Evolutionary conservation across 306 rosid genomes (phyloP).

Genomic region (Notholithocarpus densiflorus): DNA sequence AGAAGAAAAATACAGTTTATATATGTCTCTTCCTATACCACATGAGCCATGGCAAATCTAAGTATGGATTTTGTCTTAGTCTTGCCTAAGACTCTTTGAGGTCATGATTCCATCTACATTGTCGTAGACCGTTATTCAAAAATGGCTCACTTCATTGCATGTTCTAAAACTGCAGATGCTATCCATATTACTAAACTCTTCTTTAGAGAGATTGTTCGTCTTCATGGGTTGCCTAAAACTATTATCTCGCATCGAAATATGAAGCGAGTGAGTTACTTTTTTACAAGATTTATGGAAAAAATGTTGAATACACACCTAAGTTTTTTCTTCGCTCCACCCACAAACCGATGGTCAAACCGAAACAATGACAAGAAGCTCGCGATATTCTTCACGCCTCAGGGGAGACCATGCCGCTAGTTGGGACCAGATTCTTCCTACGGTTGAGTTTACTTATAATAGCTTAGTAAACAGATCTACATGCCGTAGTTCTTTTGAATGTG

Average conservation of each 20-base stretch:
- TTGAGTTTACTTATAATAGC: background rate
- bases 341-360: background rate
- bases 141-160: slow-evolving; percentile 5
- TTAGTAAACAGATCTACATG: background rate
- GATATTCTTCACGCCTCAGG: too few species aligned
- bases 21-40: background rate
- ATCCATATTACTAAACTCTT: background rate
- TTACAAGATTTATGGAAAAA: background rate
- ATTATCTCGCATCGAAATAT: background rate
- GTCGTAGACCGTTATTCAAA: background rate
- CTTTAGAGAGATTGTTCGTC: background rate
- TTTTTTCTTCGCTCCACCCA: background rate
- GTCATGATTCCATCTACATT: background rate
- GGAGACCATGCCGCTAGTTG: background rate
- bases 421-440: background rate
- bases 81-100: background rate
- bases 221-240: background rate
- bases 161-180: background rate
- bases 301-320: background rate
- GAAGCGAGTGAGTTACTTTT: background rate
- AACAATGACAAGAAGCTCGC: too few species aligned
- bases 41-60: background rate
- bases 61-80: background rate
- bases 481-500: background rate
- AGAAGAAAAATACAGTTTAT: background rate